Base-by-base conservation (phyloP, 495 filamentous ascomycete species). In the Margaritispora aquatica region DNA sequence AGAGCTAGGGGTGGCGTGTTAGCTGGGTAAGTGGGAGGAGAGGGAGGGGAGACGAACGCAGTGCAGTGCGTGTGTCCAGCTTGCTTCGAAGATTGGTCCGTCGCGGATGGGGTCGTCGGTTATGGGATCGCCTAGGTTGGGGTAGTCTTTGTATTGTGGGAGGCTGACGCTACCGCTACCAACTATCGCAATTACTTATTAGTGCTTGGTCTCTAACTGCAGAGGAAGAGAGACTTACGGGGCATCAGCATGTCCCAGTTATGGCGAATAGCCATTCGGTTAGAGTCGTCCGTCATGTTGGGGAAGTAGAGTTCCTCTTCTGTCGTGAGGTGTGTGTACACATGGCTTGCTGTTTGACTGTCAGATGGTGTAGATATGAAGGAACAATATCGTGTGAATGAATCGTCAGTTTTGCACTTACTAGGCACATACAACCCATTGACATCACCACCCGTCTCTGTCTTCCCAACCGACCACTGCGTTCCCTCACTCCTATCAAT, bases 221-320 rank as follows among this genome's bases (percentile, higher is more conserved):
- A 10, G 19, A 29, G 27, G 26, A 17, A 26, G 20, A 4, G 20
- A 27, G 31, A 52, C 64, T 11, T 49, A 67, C 64, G 61, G 53
- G 66, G 68, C 68, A 70, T 70, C 5, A 70, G 49, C 54, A 66
- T 60, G 60, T 70, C 65, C 68, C 66, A 70, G 29, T 70, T 68
- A 17, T 58, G 53, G 47, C 63, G 17, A 31, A 70, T 56, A 19
- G 60, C 63, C 61, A 68, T 65, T 60, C 68, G 49, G 41, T 70
- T 63, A 5, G 51, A 58, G 44, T 68, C 58, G 15, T 53, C 50
- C 2, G 61, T 68, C 68, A 70, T 68, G 47, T 70, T 68, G 10
- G 68, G 68, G 34, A 70, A 55, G 51, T 55, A 70, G 26, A 63
- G 66, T 8, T 66, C 58, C 44, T 60, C 62, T 2, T 70, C 66